phyloP scores from a whole-genome alignment of 257 asterid species.

The Linderniella brevidens region DNA sequence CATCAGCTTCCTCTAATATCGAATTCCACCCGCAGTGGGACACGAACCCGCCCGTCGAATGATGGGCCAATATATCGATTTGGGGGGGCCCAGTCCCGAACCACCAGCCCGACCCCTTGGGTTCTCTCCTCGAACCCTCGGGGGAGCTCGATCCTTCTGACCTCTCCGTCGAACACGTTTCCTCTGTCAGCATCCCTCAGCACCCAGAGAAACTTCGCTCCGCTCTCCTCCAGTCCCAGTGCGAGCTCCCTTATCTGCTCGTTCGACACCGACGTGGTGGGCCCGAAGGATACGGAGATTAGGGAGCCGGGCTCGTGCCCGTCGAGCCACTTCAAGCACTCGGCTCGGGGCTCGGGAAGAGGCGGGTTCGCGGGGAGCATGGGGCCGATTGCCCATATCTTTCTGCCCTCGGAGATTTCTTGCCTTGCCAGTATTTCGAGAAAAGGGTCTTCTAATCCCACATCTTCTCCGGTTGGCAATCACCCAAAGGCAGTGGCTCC shows the following conservation, averaged over 20 bases:
- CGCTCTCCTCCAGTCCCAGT: conserved; percentile 22
- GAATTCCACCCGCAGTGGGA: conserved; percentile 36
- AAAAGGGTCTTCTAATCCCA: conserved; percentile 17
- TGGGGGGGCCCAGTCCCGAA: conserved; percentile 36
- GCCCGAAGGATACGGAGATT: conserved; percentile 25
- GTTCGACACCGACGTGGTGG: conserved; percentile 16
- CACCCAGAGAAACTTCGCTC: conserved; percentile 31
- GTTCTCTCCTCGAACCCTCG: conserved; percentile 21
- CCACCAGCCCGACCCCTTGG: conserved; percentile 17
- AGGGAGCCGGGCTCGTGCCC: conserved; percentile 21
- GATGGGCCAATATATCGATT: conserved; percentile 24
- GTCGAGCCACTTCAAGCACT: conserved; percentile 25
- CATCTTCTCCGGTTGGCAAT: too few species aligned
- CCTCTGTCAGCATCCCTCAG: conserved; percentile 29
- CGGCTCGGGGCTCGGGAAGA: neutral
- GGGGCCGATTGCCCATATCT: conserved; percentile 34
- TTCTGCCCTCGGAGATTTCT: conserved; percentile 7
- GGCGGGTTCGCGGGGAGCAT: conserved; percentile 8
- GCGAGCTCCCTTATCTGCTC: conserved; percentile 23
- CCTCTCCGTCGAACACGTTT: conserved; percentile 8
- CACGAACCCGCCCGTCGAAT: conserved; percentile 24
- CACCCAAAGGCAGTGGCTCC: too few species aligned
- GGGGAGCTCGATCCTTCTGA: conserved; percentile 10
- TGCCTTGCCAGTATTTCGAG: conserved; percentile 14
- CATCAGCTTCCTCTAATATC: conserved; percentile 11